Base-by-base conservation (phyloP, 2,329 filamentous ascomycete species). In the Aspergillus transmontanensis region DNA sequence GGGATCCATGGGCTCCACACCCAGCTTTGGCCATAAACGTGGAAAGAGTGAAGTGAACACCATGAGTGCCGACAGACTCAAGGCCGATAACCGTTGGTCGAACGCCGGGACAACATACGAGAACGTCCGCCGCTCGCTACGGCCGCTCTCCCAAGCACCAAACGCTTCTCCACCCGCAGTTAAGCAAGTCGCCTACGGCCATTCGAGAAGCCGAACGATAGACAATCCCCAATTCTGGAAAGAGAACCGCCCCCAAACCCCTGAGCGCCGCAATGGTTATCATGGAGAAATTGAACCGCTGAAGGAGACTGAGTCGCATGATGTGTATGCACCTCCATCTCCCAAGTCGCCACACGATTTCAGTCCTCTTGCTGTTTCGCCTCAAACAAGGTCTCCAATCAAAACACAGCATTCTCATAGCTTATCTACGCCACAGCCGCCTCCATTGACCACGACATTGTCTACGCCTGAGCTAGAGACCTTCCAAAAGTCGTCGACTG, bases 401-500 rank as follows among this genome's bases (percentile, higher is more conserved):
- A 70, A 69, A 23, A 56, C 69, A 46, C 71, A 70, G n/a, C 74
- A 78, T 64, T 71, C 74, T 10, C 69, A 72, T 43, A 74, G 70
- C 28, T 62, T 72, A 11, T 73, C 74, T 12, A 76, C 68, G 54
- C 72, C 74, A 28, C 73, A 72, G 48, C 71, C 74, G 36, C 72
- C 73, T 26, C 62, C 65, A 10, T 66, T 80, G 34, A 74, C 76
- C 2, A 75, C 83, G 14, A 81, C 85, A 4, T 77, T 93, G 19
- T 85, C 83, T 9, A 83, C 86, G 0, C 89, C 92, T 3, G 93
- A 97, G 67, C 83, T 98, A 12, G 87, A 93, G 75, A 89, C 87
- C 39, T 84, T 99, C 21, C 90, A 94, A 62, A 92, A 92, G 70
- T 98, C 95, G 0, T 91, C 94, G 0, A 98, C 95, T 1, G 90